Percentiles rank a stretch among this genome's conserved stretches.
Conservation (phyloP, 1,139 yeast genomes). For the Geotrichum cucujoidarum region DNA sequence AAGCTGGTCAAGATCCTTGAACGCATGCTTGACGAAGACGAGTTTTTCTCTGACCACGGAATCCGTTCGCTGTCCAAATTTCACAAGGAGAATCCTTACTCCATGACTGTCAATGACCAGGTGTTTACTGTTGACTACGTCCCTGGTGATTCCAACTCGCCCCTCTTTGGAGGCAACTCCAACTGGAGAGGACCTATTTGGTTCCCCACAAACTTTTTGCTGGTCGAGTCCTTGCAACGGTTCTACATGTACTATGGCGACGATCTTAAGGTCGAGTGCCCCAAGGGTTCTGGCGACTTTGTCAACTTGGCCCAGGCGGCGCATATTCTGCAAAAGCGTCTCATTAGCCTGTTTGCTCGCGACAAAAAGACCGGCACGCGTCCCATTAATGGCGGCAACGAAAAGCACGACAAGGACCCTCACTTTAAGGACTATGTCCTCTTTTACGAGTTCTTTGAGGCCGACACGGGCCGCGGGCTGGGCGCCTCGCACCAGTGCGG, state of each 20-base stretch:
- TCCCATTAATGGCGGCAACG: constrained; percentile 70
- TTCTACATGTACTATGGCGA: constrained; percentile 89
- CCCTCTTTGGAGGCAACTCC: constrained; percentile 95
- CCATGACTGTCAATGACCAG: constrained; percentile 80
- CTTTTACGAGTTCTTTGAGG: constrained; percentile 89
- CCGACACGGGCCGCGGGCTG: constrained; percentile 91
- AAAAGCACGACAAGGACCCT: constrained; percentile 61
- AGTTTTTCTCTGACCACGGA: constrained; percentile 82
- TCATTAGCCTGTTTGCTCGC: constrained; percentile 73
- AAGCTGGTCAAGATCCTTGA: constrained; percentile 70
- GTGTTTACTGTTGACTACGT: constrained; percentile 71
- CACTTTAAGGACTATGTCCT: constrained; percentile 72
- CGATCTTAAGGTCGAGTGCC: constrained; percentile 81
- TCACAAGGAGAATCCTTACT: constrained; percentile 82
- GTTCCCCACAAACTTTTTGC: constrained; percentile 88
- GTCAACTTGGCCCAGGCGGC: constrained; percentile 89
- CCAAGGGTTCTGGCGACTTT: constrained; percentile 77
- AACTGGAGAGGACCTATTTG: constrained; percentile 99
- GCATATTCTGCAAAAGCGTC: constrained; percentile 82
- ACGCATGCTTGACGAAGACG: constrained; percentile 82
- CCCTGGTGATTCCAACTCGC: constrained; percentile 92
- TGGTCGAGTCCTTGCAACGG: constrained; percentile 85
- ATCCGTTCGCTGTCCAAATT: constrained; percentile 83
- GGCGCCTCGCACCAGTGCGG: constrained; percentile 97
- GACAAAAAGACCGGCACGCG: constrained; percentile 62